Evolutionary conservation across 352 stramenopile species (phyloP), one percentile per base, ranked within the genome.

Genomic region (Phytophthora hybrid): DNA sequence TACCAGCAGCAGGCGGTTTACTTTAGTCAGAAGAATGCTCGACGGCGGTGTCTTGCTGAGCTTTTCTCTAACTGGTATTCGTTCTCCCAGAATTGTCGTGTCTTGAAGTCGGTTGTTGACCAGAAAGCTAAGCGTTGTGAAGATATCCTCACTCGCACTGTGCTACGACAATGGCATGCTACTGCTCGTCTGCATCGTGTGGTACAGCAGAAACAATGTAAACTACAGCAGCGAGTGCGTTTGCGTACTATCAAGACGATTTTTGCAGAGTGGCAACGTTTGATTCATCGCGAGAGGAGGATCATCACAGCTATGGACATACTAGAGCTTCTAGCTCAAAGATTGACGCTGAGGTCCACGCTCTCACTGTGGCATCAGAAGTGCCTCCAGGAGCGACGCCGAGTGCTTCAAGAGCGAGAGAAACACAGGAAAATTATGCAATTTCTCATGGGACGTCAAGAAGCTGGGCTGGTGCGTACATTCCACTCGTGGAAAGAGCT

Each of bases 401-500:
- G 34, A n/a, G n/a, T 60, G 8, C 19, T 46, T 23, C 44, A 55
- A 49, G 60, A 82, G 31, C 58, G 13, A 2, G 68, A 84, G 29
- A 80, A 66, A 46, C 77, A 87, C 37, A 73, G 69, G 44, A 75
- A 73, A 29, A 56, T 89, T 19, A 46, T 83, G 52, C 69, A 72
- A 53, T 80, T 87, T 14, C 56, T 88, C 47, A 69, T 83, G 67
- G 63, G 44, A 2, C 84, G 66, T 41, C 53, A 83, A 39, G 59
- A 73, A 60, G 67, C 59, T 39, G 41, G n/a, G 0, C 34, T 86
- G 6, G 39, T 75, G 23, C 71, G 69, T 23, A 76, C 55, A 26
- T 85, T 91, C 47, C 21, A 49, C 8, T 63, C 61, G 0, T 90
- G 78, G 82, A 76, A 76, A 58, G n/a, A 73, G 13, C 7, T 66